Base-by-base conservation (phyloP, 106 monocot genomes). In the Amphibolis antarctica region DNA sequence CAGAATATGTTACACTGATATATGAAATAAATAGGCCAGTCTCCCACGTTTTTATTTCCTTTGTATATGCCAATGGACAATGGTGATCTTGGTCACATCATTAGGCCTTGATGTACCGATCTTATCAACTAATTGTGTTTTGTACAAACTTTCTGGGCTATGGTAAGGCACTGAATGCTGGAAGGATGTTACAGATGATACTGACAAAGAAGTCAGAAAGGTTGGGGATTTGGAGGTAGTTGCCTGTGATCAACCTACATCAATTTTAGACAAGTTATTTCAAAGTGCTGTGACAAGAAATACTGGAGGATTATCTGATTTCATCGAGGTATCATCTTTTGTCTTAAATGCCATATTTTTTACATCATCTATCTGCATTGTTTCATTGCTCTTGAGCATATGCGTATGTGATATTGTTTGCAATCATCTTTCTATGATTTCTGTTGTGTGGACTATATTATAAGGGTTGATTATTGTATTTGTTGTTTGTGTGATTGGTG, bases 251-350 rank as follows among this genome's bases (percentile, higher is more conserved):
- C 42, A 47, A 6, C 25, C 63, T 15, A 26, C 44, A 11, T 63
- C 63, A 47, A 46, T 63, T 63, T 63, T 63, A 47, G 63, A 63
- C 47, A 63, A 63, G 46, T 36, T 63, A 47, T 46, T 63, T 63
- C 46, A 63, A 63, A 63, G 25, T 48, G 63, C 63, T 46, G 46
- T 63, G 24, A 47, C 63, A 26, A 47, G 26, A 47, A 24, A 45
- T 6, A 15, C 20, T 63, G 63, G 63, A 46, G 46, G 63, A 10
- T 10, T 47, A 26, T 46, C 24, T 26, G 27, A 63, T 46, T 26
- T 63, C 14, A 61, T 61, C n/a, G 63, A 63, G 63, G 63, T 63
- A 63, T 24, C 14, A 23, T 63, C 1, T 15, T 45, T 63, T 47
- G 3, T 25, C 9, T 47, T 21, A 63, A 46, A 23, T 63, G 12